Percentiles rank a stretch among this genome's conserved stretches.
These are phyloP conservation scores for Phytophthora multivora DNA, from an alignment of 352 stramenopile genomes.

Conservation along the genomic window DNA sequence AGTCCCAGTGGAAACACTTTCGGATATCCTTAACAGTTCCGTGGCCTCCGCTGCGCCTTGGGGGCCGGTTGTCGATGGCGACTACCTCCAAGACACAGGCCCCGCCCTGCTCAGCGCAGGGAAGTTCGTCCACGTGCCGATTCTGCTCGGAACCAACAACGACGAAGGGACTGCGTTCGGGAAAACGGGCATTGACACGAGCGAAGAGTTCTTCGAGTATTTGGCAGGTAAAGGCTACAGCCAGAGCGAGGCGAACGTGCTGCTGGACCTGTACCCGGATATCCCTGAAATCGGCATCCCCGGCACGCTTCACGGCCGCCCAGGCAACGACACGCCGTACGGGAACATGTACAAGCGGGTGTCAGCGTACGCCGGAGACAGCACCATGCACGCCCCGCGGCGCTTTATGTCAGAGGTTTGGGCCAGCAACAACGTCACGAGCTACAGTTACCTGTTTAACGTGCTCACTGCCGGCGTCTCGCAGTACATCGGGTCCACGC, in stretches of 20 bases:
- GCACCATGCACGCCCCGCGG: conserved; percentile 22
- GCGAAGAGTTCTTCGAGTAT: conserved; percentile 22
- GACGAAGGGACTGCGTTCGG: conserved; percentile 35
- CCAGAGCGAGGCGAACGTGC: background rate
- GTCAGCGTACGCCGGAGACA: conserved; percentile 23
- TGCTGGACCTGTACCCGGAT: conserved; percentile 27
- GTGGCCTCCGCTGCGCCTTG: conserved; percentile 16
- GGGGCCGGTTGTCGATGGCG: conserved; percentile 26
- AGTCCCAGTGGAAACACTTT: conserved; percentile 25
- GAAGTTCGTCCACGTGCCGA: conserved; percentile 29
- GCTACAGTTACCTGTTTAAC: conserved; percentile 40
- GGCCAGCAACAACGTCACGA: conserved; percentile 24
- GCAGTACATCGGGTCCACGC: conserved; percentile 20
- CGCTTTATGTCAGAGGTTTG: conserved; percentile 29
- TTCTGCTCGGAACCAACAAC: conserved; percentile 26
- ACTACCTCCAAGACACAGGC: conserved; percentile 20
- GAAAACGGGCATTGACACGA: conserved; percentile 11
- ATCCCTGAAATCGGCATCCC: conserved; percentile 28
- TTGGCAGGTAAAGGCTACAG: conserved; percentile 10
- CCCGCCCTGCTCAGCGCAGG: conserved; percentile 18
- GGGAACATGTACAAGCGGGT: conserved; percentile 28
- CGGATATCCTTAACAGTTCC: conserved; percentile 27
- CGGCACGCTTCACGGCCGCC: conserved; percentile 21
- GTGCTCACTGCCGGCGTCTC: conserved; percentile 16
- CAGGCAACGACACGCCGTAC: background rate